phyloP scores from a whole-genome alignment of 164 flowering plant genomes.

The Warburgia ugandensis region DNA sequence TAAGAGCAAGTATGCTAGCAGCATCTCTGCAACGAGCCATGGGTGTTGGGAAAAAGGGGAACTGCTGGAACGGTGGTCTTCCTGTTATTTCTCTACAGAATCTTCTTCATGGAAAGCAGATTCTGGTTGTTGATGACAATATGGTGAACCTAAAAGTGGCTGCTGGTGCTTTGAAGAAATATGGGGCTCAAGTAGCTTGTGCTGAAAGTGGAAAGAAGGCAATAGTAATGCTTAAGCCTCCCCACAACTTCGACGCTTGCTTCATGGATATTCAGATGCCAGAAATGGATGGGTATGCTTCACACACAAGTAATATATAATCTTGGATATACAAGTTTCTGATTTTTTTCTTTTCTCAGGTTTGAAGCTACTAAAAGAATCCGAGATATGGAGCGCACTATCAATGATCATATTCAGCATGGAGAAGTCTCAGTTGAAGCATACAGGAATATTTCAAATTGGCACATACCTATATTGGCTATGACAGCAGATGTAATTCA shows the following conservation, averaged over 20 bases:
- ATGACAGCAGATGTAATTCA: constrained; percentile 95
- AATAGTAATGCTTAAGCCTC: constrained; percentile 54
- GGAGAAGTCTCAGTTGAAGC: constrained; percentile 36
- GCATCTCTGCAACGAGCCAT: constrained; percentile 48
- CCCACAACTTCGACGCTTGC: constrained; percentile 81
- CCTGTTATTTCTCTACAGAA: constrained; percentile 38
- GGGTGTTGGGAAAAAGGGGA: constrained; percentile 35
- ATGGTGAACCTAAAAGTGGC: constrained; percentile 78
- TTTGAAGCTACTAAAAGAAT: constrained; percentile 76
- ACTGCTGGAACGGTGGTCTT: constrained; percentile 26
- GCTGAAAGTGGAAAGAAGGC: constrained; percentile 75
- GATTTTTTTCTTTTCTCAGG: constrained; percentile 23
- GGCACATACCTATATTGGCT: constrained; percentile 89
- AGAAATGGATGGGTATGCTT: constrained; percentile 97
- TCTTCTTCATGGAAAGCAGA: constrained; percentile 50
- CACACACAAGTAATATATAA: too few species aligned
- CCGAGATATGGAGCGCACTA: constrained; percentile 39
- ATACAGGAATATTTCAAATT: constrained; percentile 25
- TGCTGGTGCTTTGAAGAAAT: constrained; percentile 73
- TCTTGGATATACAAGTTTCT: too few species aligned
- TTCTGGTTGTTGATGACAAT: constrained; percentile 96
- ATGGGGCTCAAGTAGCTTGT: constrained; percentile 79
- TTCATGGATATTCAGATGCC: constrained; percentile 99
- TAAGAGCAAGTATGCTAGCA: constrained; percentile 46
- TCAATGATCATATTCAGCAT: constrained; percentile 40